Conservation (phyloP, 352 stramenopile species). For the Paralagenidium karlingii region DNA sequence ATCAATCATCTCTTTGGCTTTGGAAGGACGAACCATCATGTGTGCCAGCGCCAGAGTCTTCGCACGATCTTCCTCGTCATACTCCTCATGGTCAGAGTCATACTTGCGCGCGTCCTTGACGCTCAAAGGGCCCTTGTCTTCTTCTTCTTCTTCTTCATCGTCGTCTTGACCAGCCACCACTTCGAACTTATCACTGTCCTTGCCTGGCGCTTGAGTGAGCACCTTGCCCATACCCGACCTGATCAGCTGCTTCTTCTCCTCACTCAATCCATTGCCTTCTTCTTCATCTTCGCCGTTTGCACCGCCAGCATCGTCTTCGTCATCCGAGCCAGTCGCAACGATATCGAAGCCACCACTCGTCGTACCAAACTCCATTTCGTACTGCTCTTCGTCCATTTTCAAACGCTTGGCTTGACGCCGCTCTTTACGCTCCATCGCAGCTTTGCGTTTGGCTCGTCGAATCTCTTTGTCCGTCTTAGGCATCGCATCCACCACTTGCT, state of each 20-base stretch:
- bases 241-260: conserved; percentile 19
- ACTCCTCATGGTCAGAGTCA: conserved; percentile 94
- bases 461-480: conserved; percentile 98
- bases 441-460: conserved; percentile 94
- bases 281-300: conserved; percentile 14
- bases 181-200: conserved; percentile 24
- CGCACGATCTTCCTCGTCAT: conserved; percentile 95
- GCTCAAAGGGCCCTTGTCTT: conserved; percentile 17
- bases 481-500: conserved; percentile 62
- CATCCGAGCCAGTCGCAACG: conserved; percentile 19
- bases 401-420: conserved; percentile 59
- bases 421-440: conserved; percentile 87
- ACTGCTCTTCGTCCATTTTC: conserved; percentile 78
- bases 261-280: conserved; percentile 38
- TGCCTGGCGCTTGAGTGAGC: background rate
- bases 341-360: conserved; percentile 68
- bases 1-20: conserved; percentile 97
- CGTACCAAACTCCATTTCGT: conserved; percentile 62
- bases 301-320: conserved; percentile 22
- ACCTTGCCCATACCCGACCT: conserved; percentile 9
- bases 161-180: conserved; percentile 41
- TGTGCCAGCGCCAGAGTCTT: conserved; percentile 93
- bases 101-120: conserved; percentile 87
- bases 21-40: conserved; percentile 96
- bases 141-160: conserved; percentile 26